phyloP scores from a whole-genome alignment of 306 rosid genomes.

The Astragalus glycyphyllos region DNA sequence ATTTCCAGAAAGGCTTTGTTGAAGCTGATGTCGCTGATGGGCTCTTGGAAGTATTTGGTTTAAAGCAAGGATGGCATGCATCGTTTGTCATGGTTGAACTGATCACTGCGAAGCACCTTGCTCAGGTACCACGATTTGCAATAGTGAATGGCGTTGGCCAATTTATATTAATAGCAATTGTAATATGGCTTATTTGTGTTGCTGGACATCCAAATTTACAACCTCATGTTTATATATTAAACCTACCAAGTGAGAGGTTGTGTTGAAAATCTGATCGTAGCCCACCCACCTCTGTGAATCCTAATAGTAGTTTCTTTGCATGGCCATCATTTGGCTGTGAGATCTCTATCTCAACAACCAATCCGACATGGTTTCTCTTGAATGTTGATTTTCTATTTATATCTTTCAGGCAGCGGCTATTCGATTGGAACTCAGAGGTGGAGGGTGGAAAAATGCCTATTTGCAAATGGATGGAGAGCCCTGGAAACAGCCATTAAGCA shows the following conservation, averaged over 20 bases:
- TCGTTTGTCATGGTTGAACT: conserved; percentile 97
- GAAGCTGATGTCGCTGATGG: conserved; percentile 97
- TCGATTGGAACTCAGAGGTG: conserved; percentile 90
- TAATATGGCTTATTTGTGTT: conserved; percentile 7
- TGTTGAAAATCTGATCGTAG: background rate
- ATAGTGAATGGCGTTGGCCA: background rate
- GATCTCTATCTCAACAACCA: conserved; percentile 26
- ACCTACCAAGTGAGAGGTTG: background rate
- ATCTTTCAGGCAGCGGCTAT: conserved; percentile 85
- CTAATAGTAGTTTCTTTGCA: conserved; percentile 21
- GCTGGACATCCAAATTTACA: conserved; percentile 1
- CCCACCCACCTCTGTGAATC: conserved; percentile 16
- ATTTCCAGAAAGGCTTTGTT: conserved; percentile 83
- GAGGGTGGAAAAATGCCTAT: conserved; percentile 79
- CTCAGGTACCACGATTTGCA: conserved; percentile 74
- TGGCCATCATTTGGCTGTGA: conserved; percentile 23
- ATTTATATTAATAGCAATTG: background rate
- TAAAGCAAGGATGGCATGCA: conserved; percentile 99
- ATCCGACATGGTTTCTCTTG: conserved; percentile 23
- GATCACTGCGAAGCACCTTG: conserved; percentile 90
- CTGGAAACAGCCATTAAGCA: conserved; percentile 86
- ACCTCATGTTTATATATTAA: conserved; percentile 7
- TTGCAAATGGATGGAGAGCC: conserved; percentile 99
- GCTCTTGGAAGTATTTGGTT: conserved; percentile 90
- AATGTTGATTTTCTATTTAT: conserved; percentile 29